Conservation (phyloP, 306 rosid genomes). For the Glycine latifolia region DNA sequence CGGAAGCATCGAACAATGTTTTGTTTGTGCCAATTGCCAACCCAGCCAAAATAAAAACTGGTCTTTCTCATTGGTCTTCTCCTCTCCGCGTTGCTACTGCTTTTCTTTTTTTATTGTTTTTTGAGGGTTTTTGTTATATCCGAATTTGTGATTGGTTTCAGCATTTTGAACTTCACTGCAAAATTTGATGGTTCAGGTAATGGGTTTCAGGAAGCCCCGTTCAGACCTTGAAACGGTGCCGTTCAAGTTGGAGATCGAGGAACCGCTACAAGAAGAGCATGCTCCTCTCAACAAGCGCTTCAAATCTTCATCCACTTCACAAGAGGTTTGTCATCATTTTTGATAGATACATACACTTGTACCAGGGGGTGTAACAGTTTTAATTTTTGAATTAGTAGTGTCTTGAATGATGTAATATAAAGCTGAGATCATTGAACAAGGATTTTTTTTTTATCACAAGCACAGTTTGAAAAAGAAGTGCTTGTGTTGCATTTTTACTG, state of each 20-base stretch:
- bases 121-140: neutral
- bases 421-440: neutral
- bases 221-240: slow-evolving; percentile 61
- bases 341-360: neutral
- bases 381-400: neutral
- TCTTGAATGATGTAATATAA: neutral
- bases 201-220: slow-evolving; percentile 61
- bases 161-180: neutral
- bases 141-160: neutral
- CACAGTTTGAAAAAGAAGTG: neutral
- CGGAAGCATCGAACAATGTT: slow-evolving; percentile 16
- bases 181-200: slow-evolving; percentile 64
- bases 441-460: neutral
- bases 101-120: neutral
- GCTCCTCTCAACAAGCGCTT: slow-evolving; percentile 70
- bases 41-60: neutral
- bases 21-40: neutral
- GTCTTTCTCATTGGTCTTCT: neutral
- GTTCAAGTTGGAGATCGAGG: slow-evolving; percentile 83
- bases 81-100: neutral
- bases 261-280: slow-evolving; percentile 67
- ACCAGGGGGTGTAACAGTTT: neutral
- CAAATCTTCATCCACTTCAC: slow-evolving; percentile 56
- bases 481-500: neutral
- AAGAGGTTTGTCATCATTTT: slow-evolving; percentile 55